Evolutionary conservation across 2,329 filamentous ascomycete genomes (phyloP).

Genomic region (Ophiognomonia clavigignenti-juglandacearum): DNA sequence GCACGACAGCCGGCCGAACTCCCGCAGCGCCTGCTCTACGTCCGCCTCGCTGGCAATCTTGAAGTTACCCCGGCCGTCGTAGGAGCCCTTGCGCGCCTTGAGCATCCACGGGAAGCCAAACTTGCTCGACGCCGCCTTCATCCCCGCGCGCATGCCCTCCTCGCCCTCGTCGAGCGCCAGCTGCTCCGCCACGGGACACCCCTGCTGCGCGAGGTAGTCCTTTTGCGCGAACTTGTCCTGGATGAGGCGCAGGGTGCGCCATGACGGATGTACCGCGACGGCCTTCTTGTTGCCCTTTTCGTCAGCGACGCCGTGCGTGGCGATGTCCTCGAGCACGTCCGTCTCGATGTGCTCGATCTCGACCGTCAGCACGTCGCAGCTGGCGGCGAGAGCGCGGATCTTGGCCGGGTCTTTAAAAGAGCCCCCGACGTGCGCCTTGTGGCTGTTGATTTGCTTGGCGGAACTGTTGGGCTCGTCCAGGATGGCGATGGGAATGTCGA

Average conservation of each 20-base stretch:
- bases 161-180: conserved; percentile 53
- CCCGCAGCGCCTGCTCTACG: conserved; percentile 59
- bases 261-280: conserved; percentile 73
- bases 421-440: conserved; percentile 69
- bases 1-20: conserved; percentile 65
- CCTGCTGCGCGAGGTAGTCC: conserved; percentile 63
- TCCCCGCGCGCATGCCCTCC: conserved; percentile 52
- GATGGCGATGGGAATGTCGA: conserved; percentile 74
- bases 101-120: conserved; percentile 88
- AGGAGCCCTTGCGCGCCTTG: conserved; percentile 84
- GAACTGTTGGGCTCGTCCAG: conserved; percentile 74
- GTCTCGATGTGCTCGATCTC: conserved; percentile 96
- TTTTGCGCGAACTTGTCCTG: conserved; percentile 95
- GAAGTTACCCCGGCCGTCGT: conserved; percentile 77
- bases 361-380: conserved; percentile 78
- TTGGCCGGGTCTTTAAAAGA: conserved; percentile 82
- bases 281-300: too few species aligned
- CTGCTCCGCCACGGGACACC: conserved; percentile 69
- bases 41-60: conserved; percentile 42
- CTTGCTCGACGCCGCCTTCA: conserved; percentile 57
- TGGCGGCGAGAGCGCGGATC: conserved; percentile 71
- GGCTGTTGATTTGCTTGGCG: conserved; percentile 80
- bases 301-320: conserved; percentile 54
- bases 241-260: conserved; percentile 80
- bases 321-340: conserved; percentile 80